A percentile compares a stretch with the other conserved stretches of the same genome.
These are phyloP conservation scores for Penicillium italicum DNA, from an alignment of 2,329 filamentous ascomycete genomes.

Conservation along the genomic window DNA sequence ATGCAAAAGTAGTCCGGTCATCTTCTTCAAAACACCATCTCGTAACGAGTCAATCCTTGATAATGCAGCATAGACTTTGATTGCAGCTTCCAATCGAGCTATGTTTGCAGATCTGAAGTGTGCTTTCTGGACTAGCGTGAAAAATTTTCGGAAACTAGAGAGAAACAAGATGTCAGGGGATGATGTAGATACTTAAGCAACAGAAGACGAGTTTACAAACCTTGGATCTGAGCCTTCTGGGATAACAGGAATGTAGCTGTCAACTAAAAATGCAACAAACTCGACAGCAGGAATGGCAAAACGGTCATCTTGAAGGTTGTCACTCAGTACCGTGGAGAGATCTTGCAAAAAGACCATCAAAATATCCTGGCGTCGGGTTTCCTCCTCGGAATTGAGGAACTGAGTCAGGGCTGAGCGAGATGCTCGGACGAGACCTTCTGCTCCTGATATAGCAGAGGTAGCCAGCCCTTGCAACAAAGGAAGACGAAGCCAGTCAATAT, in stretches of 20 bases:
- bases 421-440: slow-evolving; percentile 44
- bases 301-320: slow-evolving; percentile 60
- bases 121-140: slow-evolving; percentile 68
- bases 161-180: slow-evolving; percentile 8
- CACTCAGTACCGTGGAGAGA: slow-evolving; percentile 54
- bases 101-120: slow-evolving; percentile 82
- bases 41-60: slow-evolving; percentile 51
- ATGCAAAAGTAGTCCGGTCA: slow-evolving; percentile 71
- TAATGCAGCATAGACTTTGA: slow-evolving; percentile 74
- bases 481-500: slow-evolving; percentile 36
- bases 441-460: slow-evolving; percentile 45
- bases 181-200: neutral
- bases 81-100: slow-evolving; percentile 72
- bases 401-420: slow-evolving; percentile 42
- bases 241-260: slow-evolving; percentile 47
- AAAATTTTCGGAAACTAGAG: slow-evolving; percentile 57
- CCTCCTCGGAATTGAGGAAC: slow-evolving; percentile 28
- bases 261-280: slow-evolving; percentile 71
- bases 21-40: slow-evolving; percentile 61
- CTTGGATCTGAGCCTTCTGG: slow-evolving; percentile 46
- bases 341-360: slow-evolving; percentile 49
- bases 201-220: slow-evolving; percentile 17
- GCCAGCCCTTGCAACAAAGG: slow-evolving; percentile 43
- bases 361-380: slow-evolving; percentile 35
- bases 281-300: slow-evolving; percentile 73